A percentile compares a stretch with the other conserved stretches of the same genome.
Conservation (phyloP, 495 filamentous ascomycete genomes). For the Cudoniella acicularis region DNA sequence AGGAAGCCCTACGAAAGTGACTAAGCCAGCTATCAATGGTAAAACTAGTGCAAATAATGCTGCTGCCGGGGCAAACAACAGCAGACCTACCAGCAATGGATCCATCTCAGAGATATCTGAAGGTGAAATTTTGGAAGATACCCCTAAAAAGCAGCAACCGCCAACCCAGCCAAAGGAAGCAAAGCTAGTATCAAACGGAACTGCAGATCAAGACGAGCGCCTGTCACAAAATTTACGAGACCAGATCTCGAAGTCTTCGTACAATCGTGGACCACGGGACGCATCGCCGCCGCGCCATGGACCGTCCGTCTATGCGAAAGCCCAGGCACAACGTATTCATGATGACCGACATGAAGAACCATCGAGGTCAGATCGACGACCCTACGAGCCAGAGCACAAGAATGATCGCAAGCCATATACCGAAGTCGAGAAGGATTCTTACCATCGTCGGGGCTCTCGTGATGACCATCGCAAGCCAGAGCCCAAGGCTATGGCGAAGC, state of each 20-base stretch:
- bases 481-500: background rate
- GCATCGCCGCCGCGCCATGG: slow-evolving; percentile 1
- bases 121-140: slow-evolving; percentile 26
- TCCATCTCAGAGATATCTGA: slow-evolving; percentile 21
- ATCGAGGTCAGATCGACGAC: slow-evolving; percentile 5
- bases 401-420: slow-evolving; percentile 11
- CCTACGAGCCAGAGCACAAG: slow-evolving; percentile 2
- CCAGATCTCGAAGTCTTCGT: background rate
- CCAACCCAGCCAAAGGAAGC: slow-evolving; percentile 11
- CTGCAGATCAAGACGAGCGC: slow-evolving; percentile 3
- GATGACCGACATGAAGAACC: slow-evolving; percentile 9
- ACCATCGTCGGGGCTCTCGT: slow-evolving; percentile 1
- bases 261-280: slow-evolving; percentile 5
- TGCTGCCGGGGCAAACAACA: slow-evolving; percentile 1
- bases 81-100: slow-evolving; percentile 8
- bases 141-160: background rate
- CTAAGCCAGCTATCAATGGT: slow-evolving; percentile 9
- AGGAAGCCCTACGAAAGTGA: slow-evolving; percentile 22
- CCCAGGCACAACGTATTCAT: slow-evolving; percentile 2
- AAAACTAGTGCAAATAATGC: background rate
- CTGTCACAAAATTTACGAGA: slow-evolving; percentile 2
- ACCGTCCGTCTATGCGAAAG: slow-evolving; percentile 5
- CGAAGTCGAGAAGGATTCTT: background rate
- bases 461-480: slow-evolving; percentile 14
- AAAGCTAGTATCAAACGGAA: background rate